Base-by-base conservation (phyloP, 2,329 filamentous ascomycete species). In the Capronia americana region DNA sequence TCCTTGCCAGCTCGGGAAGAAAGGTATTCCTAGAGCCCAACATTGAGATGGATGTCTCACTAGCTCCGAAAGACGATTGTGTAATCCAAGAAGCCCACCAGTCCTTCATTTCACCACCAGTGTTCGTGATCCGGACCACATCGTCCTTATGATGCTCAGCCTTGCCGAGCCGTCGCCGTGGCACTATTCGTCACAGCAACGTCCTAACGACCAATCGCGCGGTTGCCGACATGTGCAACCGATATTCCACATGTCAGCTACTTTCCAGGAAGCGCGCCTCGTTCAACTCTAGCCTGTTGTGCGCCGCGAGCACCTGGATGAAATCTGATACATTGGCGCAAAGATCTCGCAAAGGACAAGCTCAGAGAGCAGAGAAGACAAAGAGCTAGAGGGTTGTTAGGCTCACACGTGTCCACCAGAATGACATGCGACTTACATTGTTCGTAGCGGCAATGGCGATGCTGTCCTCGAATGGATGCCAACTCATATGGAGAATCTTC, bases 401-500 rank as follows among this genome's bases (percentile, higher is more conserved):
- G 53, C 54, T 32, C 26, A 11, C 24, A 55, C 14, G 4, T 4
- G 11, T 34, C 23, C 4, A 12, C 20, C 17, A 23, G n/a, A 34
- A 26, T 2, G n/a, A 44, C 55, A 57, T 41, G 32, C 55, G 53
- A 85, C 94, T 90, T 83, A 98, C 95, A 82, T 99, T 99, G 85
- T 99, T 99, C 71, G 95, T 99, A 68, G 95, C 95, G 73, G 95
- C 95, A 84, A 99, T 99, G 65, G 95, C 95, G 82, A 99, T 99
- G 83, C 94, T 98, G 82, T 99, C 94, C 82, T 99, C 95, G 75
- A 96, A 97, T 57, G 95, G 95, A 88, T 99, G 95, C 95, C 95
- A 99, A 82, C 94, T 98, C 95, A 99, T 99, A 80, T 99, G 95
- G 77, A 99, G 79, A 75, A 99, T 99, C 87, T 99, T 99, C 87